phyloP scores from a whole-genome alignment of 2,329 filamentous ascomycete genomes.

The Fusarium sp. region DNA sequence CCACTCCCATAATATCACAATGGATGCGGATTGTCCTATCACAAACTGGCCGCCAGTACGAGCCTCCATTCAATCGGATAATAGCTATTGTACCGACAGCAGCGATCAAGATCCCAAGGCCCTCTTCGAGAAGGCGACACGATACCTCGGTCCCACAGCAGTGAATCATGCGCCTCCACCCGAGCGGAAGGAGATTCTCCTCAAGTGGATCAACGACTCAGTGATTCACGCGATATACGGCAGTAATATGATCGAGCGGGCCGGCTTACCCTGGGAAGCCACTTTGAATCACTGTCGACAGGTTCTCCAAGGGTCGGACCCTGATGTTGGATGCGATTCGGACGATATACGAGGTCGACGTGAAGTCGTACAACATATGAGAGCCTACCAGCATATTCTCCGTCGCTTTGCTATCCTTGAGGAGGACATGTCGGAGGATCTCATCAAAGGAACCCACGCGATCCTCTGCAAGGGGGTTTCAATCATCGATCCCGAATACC shows the following conservation, averaged over 20 bases:
- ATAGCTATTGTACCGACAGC: constrained; percentile 18
- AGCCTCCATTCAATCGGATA: background rate
- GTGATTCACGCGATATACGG: constrained; percentile 43
- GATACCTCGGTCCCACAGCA: constrained; percentile 2
- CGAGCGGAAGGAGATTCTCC: constrained; percentile 17
- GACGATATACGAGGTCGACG: constrained; percentile 23
- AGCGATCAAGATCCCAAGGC: constrained; percentile 15
- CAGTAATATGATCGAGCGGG: constrained; percentile 46
- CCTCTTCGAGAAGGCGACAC: constrained; percentile 27
- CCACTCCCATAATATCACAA: background rate
- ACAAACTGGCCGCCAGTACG: constrained; percentile 11
- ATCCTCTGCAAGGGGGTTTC: constrained; percentile 30
- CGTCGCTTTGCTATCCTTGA: constrained; percentile 11
- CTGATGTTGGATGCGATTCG: background rate
- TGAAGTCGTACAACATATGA: constrained; percentile 43
- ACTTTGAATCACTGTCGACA: constrained; percentile 36
- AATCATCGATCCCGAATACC: constrained; percentile 5
- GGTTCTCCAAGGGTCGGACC: constrained; percentile 9
- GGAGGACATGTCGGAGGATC: constrained; percentile 28
- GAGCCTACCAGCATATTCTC: constrained; percentile 39
- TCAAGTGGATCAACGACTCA: constrained; percentile 23
- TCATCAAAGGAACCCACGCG: constrained; percentile 38
- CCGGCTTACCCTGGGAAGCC: constrained; percentile 27
- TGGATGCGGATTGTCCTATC: background rate
- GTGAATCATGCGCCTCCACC: background rate